Conservation (phyloP, 75 land plant species). For the Pinus tabuliformis region DNA sequence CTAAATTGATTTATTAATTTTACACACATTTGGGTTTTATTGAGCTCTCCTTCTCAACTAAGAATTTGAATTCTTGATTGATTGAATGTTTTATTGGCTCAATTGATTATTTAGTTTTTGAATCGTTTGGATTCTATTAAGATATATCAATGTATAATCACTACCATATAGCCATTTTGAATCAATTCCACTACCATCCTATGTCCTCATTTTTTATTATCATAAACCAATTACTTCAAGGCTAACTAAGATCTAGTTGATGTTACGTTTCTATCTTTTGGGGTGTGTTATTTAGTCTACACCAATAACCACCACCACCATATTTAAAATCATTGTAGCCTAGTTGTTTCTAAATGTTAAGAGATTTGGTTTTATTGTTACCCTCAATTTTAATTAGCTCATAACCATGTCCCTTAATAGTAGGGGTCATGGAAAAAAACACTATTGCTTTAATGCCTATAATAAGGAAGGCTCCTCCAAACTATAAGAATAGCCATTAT, state of each 20-base stretch:
- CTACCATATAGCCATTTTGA: not conserved
- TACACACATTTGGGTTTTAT: no score
- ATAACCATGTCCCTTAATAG: not conserved
- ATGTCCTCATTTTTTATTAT: not conserved
- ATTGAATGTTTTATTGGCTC: no score
- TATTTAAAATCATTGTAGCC: not conserved
- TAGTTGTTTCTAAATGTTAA: not conserved
- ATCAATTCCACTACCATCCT: not conserved
- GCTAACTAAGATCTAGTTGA: not conserved
- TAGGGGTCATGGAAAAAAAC: not conserved
- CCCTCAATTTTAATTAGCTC: not conserved
- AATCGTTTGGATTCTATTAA: no score
- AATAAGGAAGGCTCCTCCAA: not conserved
- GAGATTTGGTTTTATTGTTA: not conserved
- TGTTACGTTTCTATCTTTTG: not conserved
- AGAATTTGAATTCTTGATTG: no score
- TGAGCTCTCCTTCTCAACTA: no score
- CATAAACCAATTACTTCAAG: slow-evolving; percentile 1
- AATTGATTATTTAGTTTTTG: no score
- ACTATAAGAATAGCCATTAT: not conserved
- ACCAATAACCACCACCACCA: not conserved
- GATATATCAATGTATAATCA: not conserved
- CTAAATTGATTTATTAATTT: no score
- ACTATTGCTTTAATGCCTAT: not conserved
- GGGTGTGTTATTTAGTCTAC: no score